phyloP scores from a whole-genome alignment of 2,329 filamentous ascomycete genomes.

The Fusarium stilboides region DNA sequence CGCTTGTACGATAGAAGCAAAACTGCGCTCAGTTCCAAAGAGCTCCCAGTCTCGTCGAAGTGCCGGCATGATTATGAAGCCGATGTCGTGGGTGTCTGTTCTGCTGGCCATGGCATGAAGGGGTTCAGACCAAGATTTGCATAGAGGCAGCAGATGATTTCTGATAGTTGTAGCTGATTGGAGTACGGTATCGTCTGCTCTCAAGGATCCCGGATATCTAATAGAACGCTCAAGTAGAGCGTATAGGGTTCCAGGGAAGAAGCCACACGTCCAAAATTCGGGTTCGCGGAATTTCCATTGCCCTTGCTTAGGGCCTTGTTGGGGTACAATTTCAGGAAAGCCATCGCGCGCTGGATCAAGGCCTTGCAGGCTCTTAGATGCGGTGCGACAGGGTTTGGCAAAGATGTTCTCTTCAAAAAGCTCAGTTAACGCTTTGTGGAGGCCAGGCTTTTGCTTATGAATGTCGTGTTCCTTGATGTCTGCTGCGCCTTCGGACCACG shows the following conservation, averaged over 20 bases:
- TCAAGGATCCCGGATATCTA: conserved; percentile 47
- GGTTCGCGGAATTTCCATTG: conserved; percentile 51
- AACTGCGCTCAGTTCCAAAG: conserved; percentile 56
- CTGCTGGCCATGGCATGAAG: conserved; percentile 55
- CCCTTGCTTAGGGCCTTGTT: conserved; percentile 47
- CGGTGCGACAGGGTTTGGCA: conserved; percentile 5
- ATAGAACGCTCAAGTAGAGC: conserved; percentile 54
- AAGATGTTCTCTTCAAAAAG: conserved; percentile 17
- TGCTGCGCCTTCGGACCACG: not conserved
- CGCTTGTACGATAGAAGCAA: conserved; percentile 59
- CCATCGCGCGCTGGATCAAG: not conserved
- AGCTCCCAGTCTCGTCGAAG: conserved; percentile 64
- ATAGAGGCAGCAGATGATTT: conserved; percentile 10
- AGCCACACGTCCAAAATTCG: conserved; percentile 61
- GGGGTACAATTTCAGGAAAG: conserved; percentile 55
- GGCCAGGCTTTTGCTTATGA: too few species aligned
- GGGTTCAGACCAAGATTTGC: conserved; percentile 33
- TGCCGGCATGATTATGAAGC: conserved; percentile 67
- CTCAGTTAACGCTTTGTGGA: not conserved
- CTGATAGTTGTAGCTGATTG: not conserved
- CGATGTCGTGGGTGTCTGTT: conserved; percentile 68
- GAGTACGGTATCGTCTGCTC: not conserved
- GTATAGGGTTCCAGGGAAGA: conserved; percentile 58
- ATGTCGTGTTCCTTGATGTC: not conserved
- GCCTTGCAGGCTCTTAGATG: not conserved